These are phyloP conservation scores for Rhododendron kiyosumense DNA, from an alignment of 148 eudicot species.

Conservation along the genomic window DNA sequence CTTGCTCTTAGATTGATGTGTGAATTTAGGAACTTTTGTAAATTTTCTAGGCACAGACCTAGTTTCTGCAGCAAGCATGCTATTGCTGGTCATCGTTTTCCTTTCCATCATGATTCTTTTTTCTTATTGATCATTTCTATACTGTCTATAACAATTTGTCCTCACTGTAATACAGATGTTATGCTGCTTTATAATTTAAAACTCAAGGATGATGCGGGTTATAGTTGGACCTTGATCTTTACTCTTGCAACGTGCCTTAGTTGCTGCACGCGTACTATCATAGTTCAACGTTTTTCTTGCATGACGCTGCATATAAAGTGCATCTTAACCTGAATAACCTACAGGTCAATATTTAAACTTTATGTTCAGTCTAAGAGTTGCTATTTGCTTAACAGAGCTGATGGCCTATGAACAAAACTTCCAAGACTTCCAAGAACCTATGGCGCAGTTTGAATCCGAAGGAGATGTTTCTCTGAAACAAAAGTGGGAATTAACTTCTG, in stretches of 20 bases:
- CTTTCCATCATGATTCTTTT: background rate
- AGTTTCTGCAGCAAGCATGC: background rate
- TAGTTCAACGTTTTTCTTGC: background rate
- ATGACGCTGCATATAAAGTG: background rate
- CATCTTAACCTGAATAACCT: background rate
- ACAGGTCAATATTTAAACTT: background rate
- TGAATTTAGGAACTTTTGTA: background rate
- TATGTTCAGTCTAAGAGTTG: background rate
- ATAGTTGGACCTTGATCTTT: background rate
- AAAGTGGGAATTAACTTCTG: slow-evolving; percentile 24
- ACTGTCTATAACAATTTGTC: background rate
- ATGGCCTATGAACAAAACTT: slow-evolving; percentile 53
- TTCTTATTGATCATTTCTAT: background rate
- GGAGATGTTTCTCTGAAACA: slow-evolving; percentile 25
- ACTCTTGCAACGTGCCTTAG: background rate
- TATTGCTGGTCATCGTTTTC: background rate
- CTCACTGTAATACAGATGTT: background rate
- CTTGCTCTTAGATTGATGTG: background rate
- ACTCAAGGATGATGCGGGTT: background rate
- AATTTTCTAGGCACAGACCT: background rate
- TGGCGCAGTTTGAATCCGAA: slow-evolving; percentile 24
- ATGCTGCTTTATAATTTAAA: background rate
- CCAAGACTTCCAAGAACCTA: slow-evolving; percentile 29
- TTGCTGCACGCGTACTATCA: background rate
- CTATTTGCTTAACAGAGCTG: slow-evolving; percentile 9